These are phyloP conservation scores for Kodamaea hsintzibuensis DNA, from an alignment of 805 yeast genomes.

Conservation along the genomic window DNA sequence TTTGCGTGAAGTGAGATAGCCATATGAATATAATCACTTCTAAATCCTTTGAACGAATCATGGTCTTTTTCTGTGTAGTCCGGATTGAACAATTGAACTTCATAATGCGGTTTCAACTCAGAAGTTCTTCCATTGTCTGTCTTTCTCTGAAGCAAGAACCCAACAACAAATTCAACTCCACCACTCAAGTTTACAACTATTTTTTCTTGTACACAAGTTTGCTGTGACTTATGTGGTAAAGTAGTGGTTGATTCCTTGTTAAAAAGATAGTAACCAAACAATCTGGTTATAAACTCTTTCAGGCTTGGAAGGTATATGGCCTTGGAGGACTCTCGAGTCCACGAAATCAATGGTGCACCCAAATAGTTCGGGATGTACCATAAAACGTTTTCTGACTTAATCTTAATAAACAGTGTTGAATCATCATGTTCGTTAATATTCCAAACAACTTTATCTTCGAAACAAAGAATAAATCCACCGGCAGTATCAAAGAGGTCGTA, in stretches of 20 bases:
- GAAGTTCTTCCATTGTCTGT: constrained; percentile 39
- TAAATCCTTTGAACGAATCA: constrained; percentile 43
- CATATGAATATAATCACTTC: constrained; percentile 43
- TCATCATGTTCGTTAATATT: constrained; percentile 65
- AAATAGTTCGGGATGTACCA: constrained; percentile 79
- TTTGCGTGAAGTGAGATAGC: constrained; percentile 40
- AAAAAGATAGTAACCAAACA: constrained; percentile 51
- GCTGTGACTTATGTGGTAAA: background rate
- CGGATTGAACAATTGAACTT: constrained; percentile 59
- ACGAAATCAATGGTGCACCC: constrained; percentile 48
- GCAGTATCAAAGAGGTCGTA: constrained; percentile 64
- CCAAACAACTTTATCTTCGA: constrained; percentile 62
- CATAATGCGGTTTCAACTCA: constrained; percentile 59
- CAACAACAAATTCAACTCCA: constrained; percentile 57
- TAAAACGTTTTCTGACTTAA: constrained; percentile 59
- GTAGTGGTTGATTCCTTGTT: constrained; percentile 14
- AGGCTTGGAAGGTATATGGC: constrained; percentile 49
- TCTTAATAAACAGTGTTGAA: constrained; percentile 65
- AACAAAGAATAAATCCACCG: constrained; percentile 77
- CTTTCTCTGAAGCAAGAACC: constrained; percentile 56
- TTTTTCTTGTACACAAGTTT: constrained; percentile 43
- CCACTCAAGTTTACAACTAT: constrained; percentile 59
- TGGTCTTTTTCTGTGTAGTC: constrained; percentile 38
- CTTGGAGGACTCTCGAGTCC: constrained; percentile 54
- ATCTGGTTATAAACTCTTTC: constrained; percentile 42